Conservation (phyloP, 2,329 filamentous ascomycete genomes). For the Diaporthe sp. region DNA sequence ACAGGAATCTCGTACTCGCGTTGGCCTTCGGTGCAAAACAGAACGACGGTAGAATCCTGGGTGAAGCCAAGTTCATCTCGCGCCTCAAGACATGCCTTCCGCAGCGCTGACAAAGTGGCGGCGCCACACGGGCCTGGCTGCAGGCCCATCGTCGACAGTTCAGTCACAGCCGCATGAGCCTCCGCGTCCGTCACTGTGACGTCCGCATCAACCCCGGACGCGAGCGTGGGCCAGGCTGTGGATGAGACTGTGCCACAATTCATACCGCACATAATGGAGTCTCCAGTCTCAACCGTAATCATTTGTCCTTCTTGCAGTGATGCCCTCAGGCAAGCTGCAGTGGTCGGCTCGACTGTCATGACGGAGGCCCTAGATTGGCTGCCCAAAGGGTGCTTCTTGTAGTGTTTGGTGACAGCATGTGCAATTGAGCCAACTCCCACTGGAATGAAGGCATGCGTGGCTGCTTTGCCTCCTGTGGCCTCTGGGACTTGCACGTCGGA, state of each 20-base stretch:
- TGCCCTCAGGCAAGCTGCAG: conserved; percentile 70
- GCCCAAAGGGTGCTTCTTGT: conserved; percentile 58
- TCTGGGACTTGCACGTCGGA: conserved; percentile 71
- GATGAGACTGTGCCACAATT: conserved; percentile 79
- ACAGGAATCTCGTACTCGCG: conserved; percentile 29
- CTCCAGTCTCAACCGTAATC: conserved; percentile 65
- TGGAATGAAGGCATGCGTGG: conserved; percentile 71
- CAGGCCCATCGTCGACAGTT: conserved; percentile 64
- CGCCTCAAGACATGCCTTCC: conserved; percentile 48
- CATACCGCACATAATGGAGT: conserved; percentile 82
- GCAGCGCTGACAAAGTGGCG: conserved; percentile 65
- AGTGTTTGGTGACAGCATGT: conserved; percentile 77
- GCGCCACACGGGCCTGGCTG: conserved; percentile 74
- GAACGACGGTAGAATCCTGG: background rate
- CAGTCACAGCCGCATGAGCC: conserved; percentile 69
- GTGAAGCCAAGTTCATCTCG: conserved; percentile 19
- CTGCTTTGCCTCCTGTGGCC: conserved; percentile 51
- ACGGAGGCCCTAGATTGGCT: conserved; percentile 55
- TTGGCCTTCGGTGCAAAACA: conserved; percentile 38
- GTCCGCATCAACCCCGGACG: conserved; percentile 70
- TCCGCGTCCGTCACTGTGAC: conserved; percentile 74
- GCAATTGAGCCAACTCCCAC: conserved; percentile 82
- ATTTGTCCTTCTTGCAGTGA: conserved; percentile 65
- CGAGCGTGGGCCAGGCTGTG: conserved; percentile 74
- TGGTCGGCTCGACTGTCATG: conserved; percentile 79